These are phyloP conservation scores for Cinchona pubescens DNA, from an alignment of 257 asterid genomes.

Conservation along the genomic window DNA sequence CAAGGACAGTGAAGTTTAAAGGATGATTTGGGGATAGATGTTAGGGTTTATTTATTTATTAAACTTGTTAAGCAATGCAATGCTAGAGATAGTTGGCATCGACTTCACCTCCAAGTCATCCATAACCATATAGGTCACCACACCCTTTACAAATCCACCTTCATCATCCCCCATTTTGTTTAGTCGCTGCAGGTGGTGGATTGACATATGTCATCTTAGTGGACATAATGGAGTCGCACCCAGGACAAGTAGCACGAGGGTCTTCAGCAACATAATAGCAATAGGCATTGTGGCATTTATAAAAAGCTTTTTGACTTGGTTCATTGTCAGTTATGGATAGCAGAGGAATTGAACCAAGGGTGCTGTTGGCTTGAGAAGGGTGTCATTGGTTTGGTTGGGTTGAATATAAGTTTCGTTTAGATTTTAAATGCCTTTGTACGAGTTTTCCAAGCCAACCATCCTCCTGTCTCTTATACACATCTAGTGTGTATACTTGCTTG, in stretches of 20 bases:
- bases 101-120: slow-evolving; percentile 36
- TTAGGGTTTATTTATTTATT: no score
- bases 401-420: slow-evolving; percentile 27
- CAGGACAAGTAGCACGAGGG: slow-evolving; percentile 18
- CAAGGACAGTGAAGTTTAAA: no score
- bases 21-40: no score
- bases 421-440: slow-evolving; percentile 27
- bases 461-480: no score
- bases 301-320: background rate
- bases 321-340: background rate
- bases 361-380: slow-evolving; percentile 22
- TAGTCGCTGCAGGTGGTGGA: background rate
- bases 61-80: slow-evolving; percentile 19
- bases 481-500: no score
- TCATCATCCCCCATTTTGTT: background rate
- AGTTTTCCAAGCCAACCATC: slow-evolving; percentile 33
- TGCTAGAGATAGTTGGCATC: slow-evolving; percentile 24
- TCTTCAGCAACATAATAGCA: background rate
- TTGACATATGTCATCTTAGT: background rate
- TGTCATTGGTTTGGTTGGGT: slow-evolving; percentile 17
- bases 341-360: slow-evolving; percentile 13
- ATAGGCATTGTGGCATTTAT: background rate
- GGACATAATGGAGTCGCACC: background rate
- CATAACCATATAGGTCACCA: slow-evolving; percentile 31
- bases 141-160: slow-evolving; percentile 41